phyloP scores from a whole-genome alignment of 495 filamentous ascomycete genomes.

The Aspergillus taichungensis region DNA sequence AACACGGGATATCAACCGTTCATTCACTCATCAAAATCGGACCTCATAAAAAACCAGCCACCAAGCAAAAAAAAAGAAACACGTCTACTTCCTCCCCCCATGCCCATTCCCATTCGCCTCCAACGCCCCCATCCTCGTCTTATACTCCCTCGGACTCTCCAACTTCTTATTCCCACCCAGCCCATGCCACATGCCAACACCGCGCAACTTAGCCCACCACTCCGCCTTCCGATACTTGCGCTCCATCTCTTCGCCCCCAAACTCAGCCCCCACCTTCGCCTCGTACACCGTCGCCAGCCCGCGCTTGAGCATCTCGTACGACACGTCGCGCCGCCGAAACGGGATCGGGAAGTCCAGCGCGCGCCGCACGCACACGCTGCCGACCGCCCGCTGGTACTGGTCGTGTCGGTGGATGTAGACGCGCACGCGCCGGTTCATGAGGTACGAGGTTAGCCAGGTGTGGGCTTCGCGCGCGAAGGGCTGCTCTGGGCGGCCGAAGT shows the following conservation, averaged over 20 bases:
- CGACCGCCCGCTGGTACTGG: slow-evolving; percentile 87
- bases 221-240: slow-evolving; percentile 64
- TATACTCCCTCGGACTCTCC: slow-evolving; percentile 83
- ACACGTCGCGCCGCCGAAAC: slow-evolving; percentile 65
- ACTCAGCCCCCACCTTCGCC: slow-evolving; percentile 79
- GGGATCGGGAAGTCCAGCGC: slow-evolving; percentile 44
- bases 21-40: slow-evolving; percentile 1
- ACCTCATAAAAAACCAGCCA: too few relatives aligned
- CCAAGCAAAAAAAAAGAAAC: background rate
- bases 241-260: slow-evolving; percentile 57
- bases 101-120: slow-evolving; percentile 33
- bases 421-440: slow-evolving; percentile 66
- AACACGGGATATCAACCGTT: slow-evolving; percentile 3
- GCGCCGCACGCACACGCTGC: slow-evolving; percentile 67
- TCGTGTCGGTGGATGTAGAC: slow-evolving; percentile 74
- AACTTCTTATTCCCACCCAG: slow-evolving; percentile 31
- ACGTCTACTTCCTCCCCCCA: slow-evolving; percentile 24
- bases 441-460: slow-evolving; percentile 62
- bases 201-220: slow-evolving; percentile 54
- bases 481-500: slow-evolving; percentile 84
- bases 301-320: slow-evolving; percentile 74
- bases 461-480: slow-evolving; percentile 74
- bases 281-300: slow-evolving; percentile 90
- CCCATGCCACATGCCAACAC: slow-evolving; percentile 71
- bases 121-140: slow-evolving; percentile 49